Evolutionary conservation across 257 asterid genomes (phyloP), one percentile per base, ranked within the genome.

Genomic region (Fraxinus cuspidata): DNA sequence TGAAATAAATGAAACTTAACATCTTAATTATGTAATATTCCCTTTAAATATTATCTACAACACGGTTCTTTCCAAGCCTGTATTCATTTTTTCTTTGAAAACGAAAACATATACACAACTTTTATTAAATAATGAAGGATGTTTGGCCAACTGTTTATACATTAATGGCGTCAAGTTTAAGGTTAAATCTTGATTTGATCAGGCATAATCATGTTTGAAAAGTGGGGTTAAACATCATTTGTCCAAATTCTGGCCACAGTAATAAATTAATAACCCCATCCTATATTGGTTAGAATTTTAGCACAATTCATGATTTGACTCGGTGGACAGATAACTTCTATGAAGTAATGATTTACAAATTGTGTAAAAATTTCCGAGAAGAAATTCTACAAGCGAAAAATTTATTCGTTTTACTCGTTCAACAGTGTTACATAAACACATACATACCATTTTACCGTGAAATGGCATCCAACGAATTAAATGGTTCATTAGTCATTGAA

Each of bases 211-310:
- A 71, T 16, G 74, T 65, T 32, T 44, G 78, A 70, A 35, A 78
- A 71, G 71, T 73, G 71, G 72, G 66, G 31, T 32, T 63, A 47
- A 79, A 73, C 78, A 82, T 66, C 71, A 77, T 70, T 77, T n/a
- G n/a, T 77, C 69, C 69, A 77, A 31, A 47, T 77, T 47, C 42
- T 70, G 47, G 76, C 3, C 75, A 34, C 74, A 10, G 68, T 29
- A 42, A 74, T 74, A 27, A 58, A 38, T 19, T 23, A 11, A 16
- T 35, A 16, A 73, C 13, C n/a, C 5, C 76, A 15, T 3, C 19
- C 71, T 53, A 49, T 31, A 74, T 51, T 58, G 77, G n/a, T 35
- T 51, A 51, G 7, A 23, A 63, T 51, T 58, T 58, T 58, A 21
- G 5, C 34, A 73, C 25, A 72, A 6, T 25, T 66, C 74, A 79